These are phyloP conservation scores for Cucumis variabilis DNA, from an alignment of 331 rosid genomes.

Conservation along the genomic window DNA sequence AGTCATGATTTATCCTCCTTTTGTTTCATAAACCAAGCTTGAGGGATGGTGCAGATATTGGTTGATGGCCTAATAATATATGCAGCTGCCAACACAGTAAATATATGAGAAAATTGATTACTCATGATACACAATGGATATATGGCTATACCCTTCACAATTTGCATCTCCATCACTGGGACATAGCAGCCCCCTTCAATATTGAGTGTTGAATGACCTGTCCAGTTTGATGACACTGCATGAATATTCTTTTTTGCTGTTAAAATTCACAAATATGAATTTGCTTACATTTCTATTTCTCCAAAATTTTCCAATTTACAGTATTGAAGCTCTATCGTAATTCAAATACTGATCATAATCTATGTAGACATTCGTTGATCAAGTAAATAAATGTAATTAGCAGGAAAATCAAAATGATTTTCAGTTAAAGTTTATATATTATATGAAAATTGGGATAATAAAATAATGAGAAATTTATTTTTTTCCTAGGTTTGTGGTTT, in stretches of 20 bases:
- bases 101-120: neutral
- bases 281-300: neutral
- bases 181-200: neutral
- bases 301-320: neutral
- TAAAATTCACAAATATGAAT: neutral
- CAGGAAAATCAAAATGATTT: neutral
- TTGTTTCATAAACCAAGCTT: slow-evolving; percentile 15
- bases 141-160: neutral
- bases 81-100: neutral
- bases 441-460: neutral
- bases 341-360: neutral
- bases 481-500: too few species aligned
- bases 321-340: neutral
- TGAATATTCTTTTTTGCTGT: neutral
- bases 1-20: neutral
- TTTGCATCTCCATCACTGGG: neutral
- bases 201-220: slow-evolving; percentile 19
- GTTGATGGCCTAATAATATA: neutral
- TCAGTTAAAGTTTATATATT: neutral
- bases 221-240: neutral
- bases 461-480: neutral
- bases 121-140: neutral
- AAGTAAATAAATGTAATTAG: neutral
- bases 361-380: neutral
- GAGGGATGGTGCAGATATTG: neutral